phyloP scores from a whole-genome alignment of 164 flowering plant genomes.

The Houttuynia cordata region DNA sequence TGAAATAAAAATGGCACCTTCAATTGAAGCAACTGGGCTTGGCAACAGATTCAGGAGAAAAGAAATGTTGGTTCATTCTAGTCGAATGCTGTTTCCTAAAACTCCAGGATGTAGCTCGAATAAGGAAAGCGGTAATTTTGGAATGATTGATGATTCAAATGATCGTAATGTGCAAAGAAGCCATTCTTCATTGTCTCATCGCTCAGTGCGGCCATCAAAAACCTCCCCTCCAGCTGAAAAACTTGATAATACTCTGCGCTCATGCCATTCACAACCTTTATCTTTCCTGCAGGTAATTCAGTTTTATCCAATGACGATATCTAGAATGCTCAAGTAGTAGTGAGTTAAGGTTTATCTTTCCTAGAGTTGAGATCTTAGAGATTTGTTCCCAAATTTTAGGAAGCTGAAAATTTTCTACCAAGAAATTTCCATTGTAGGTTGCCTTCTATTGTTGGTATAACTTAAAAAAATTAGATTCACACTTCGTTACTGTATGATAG shows the following conservation, averaged over 20 bases:
- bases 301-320: not conserved
- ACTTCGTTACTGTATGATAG: too few relatives aligned
- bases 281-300: conserved; percentile 60
- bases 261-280: conserved; percentile 86
- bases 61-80: conserved; percentile 14
- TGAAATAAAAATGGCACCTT: conserved; percentile 27
- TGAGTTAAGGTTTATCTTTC: not conserved
- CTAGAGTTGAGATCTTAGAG: not conserved
- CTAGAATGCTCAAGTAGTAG: not conserved
- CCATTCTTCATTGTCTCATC: conserved; percentile 67
- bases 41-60: conserved; percentile 17
- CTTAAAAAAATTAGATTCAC: too few relatives aligned
- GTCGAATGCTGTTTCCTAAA: conserved; percentile 9
- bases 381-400: not conserved
- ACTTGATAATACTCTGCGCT: conserved; percentile 35
- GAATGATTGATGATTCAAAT: conserved; percentile 22
- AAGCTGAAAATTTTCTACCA: too few relatives aligned
- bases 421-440: too few relatives aligned
- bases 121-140: conserved; percentile 17
- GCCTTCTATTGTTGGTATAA: too few relatives aligned
- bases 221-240: conserved; percentile 43
- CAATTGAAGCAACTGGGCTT: conserved; percentile 19
- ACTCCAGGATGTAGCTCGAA: conserved; percentile 12
- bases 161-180: conserved; percentile 63
- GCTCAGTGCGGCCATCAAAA: conserved; percentile 30